Evolutionary conservation across 1,139 yeast species (phyloP).

Genomic region (Blastobotrys ciferrii): DNA sequence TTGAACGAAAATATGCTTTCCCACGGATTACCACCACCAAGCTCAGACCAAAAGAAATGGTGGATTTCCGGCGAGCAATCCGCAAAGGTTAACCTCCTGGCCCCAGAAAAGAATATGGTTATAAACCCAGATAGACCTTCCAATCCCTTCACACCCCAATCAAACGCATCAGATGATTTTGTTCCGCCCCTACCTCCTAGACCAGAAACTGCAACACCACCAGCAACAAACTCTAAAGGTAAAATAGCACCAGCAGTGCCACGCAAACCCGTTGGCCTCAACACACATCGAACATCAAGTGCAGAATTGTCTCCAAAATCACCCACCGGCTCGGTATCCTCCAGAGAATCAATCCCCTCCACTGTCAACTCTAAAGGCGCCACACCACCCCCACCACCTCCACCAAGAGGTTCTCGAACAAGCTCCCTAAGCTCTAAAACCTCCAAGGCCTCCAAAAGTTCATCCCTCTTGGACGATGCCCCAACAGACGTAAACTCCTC

Average conservation of each 20-base stretch:
- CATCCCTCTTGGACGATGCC: conserved; percentile 22
- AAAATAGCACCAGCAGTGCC: conserved; percentile 24
- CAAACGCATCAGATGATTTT: conserved; percentile 27
- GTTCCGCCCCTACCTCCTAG: conserved; percentile 29
- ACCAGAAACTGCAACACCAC: conserved; percentile 14
- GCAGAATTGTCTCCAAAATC: background rate
- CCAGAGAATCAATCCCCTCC: conserved; percentile 7
- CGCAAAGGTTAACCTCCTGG: conserved; percentile 57
- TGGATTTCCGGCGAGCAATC: conserved; percentile 82
- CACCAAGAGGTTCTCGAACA: conserved; percentile 16
- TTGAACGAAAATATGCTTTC: conserved; percentile 38
- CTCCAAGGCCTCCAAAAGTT: conserved; percentile 4
- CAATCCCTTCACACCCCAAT: conserved; percentile 59
- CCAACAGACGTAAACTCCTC: conserved; percentile 4
- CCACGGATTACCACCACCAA: conserved; percentile 75
- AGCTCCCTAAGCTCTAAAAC: conserved; percentile 3
- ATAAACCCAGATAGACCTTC: conserved; percentile 66
- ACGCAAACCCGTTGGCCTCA: conserved; percentile 24
- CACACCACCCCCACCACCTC: conserved; percentile 22
- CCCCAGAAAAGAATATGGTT: conserved; percentile 42
- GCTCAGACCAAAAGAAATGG: conserved; percentile 81
- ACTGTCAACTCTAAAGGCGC: conserved; percentile 5
- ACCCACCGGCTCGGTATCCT: conserved; percentile 9
- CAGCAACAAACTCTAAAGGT: conserved; percentile 15
- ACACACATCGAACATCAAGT: conserved; percentile 3